Conservation (phyloP, 768 basidiomycete genomes). For the Fomitopsis serialis region DNA sequence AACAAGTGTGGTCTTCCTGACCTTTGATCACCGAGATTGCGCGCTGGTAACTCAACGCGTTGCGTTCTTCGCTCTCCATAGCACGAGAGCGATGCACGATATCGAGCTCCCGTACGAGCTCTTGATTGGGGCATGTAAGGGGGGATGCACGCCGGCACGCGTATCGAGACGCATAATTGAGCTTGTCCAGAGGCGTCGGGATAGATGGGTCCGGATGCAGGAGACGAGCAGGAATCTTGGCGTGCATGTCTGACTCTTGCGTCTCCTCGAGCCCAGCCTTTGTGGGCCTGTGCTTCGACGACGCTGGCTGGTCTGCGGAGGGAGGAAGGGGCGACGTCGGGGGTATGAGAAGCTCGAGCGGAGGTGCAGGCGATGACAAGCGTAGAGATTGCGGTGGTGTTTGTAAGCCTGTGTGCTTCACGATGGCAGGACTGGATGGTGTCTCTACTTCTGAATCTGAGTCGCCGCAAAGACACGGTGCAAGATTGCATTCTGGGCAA, state of each 20-base stretch:
- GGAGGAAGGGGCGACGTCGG: not conserved
- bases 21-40: conserved; percentile 54
- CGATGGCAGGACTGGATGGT: not conserved
- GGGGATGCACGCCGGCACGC: conserved; percentile 63
- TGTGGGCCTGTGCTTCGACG: no score
- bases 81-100: conserved; percentile 53
- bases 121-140: conserved; percentile 65
- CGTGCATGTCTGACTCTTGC: not conserved
- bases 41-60: conserved; percentile 67
- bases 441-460: conserved; percentile 5
- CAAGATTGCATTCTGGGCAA: conserved; percentile 34
- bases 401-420: not conserved
- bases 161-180: conserved; percentile 36
- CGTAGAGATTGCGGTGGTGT: not conserved
- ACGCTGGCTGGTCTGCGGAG: not conserved
- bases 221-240: conserved; percentile 17
- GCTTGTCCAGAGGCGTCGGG: conserved; percentile 12
- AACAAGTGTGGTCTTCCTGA: no score
- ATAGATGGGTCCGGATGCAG: conserved; percentile 16
- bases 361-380: conserved; percentile 1
- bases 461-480: conserved; percentile 19
- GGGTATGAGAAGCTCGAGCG: conserved; percentile 2
- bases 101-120: conserved; percentile 50
- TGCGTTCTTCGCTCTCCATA: conserved; percentile 62
- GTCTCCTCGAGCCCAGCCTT: no score